Conservation (phyloP, 2,329 filamentous ascomycete genomes). For the Mollisia scopiformis region DNA sequence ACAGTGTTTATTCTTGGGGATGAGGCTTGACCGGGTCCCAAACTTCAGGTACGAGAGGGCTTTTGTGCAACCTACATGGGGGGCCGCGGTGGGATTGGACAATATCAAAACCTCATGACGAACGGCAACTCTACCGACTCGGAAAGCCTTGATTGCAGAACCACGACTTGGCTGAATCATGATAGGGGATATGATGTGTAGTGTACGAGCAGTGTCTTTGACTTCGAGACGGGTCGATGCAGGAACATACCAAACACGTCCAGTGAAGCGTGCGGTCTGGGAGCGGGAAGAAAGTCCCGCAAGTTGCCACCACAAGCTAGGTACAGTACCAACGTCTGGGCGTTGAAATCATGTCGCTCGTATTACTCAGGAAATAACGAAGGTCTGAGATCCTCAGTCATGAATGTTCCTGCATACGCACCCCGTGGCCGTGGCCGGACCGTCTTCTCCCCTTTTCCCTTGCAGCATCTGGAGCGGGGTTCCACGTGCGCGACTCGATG, state of each 20-base stretch:
- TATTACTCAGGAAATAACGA: not conserved
- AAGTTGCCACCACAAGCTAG: no score
- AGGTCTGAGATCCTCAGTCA: not conserved
- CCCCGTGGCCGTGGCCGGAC: not conserved
- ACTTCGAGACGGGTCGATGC: not conserved
- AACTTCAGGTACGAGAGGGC: conserved; percentile 9
- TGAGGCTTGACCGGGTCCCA: conserved; percentile 11
- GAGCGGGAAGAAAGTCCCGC: no score
- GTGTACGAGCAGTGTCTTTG: not conserved
- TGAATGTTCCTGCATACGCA: not conserved
- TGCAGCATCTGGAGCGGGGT: not conserved
- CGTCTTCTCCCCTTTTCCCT: not conserved
- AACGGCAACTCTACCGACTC: not conserved
- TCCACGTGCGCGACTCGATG: not conserved
- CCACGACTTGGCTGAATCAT: not conserved
- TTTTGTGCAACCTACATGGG: not conserved
- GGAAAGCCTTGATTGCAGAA: not conserved
- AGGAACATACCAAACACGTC: not conserved
- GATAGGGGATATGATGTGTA: not conserved
- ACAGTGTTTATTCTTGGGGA: conserved; percentile 13
- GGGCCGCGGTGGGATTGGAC: not conserved
- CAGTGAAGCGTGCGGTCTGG: not conserved
- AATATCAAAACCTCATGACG: not conserved
- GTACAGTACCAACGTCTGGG: conserved; percentile 1
- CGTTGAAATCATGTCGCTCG: not conserved